Evolutionary conservation across 2,329 filamentous ascomycete genomes (phyloP).

Genomic region (Scedosporium minutisporum): DNA sequence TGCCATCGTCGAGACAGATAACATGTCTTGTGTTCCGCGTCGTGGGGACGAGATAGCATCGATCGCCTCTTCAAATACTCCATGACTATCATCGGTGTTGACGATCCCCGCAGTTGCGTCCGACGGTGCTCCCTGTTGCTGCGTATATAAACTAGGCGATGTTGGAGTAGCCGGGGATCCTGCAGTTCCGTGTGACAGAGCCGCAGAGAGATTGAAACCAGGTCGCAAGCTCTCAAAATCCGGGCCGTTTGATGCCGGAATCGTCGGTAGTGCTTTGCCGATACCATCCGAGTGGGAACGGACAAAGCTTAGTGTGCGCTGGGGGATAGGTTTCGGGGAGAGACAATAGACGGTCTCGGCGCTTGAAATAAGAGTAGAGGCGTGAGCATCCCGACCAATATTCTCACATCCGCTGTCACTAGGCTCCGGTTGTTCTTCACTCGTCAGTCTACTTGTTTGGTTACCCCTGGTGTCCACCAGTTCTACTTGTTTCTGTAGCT

Average conservation of each 20-base stretch:
- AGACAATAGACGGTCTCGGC: too few species aligned
- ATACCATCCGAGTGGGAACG: neutral
- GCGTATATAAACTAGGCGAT: neutral
- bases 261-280: neutral
- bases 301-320: neutral
- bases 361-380: too few species aligned
- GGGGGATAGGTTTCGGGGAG: neutral
- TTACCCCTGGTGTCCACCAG: constrained; percentile 23
- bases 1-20: constrained; percentile 80
- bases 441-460: neutral
- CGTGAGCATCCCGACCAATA: neutral
- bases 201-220: neutral
- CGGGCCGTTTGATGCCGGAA: neutral
- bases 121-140: neutral
- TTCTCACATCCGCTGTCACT: neutral
- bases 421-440: neutral
- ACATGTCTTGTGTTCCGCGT: constrained; percentile 69
- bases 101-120: neutral
- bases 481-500: constrained; percentile 41
- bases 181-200: neutral
- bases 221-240: neutral
- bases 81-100: constrained; percentile 27
- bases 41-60: constrained; percentile 35
- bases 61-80: constrained; percentile 22
- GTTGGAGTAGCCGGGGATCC: neutral